Base-by-base conservation (phyloP, 352 stramenopile genomes). In the Phytophthora brassicae region DNA sequence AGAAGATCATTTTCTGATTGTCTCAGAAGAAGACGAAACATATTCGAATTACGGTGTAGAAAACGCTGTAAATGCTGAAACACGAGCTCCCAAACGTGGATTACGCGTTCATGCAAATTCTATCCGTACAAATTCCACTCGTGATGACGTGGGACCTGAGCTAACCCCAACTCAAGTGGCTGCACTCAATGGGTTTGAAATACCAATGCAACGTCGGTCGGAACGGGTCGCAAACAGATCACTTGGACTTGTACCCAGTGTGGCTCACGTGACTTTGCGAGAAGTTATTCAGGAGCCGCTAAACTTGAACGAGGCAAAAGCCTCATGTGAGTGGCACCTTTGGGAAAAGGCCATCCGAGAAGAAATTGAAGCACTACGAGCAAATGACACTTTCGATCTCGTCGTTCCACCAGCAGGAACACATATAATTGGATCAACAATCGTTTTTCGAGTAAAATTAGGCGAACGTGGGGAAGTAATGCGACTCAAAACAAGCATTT, bases 401-500 rank as follows among this genome's bases (percentile, higher is more conserved):
- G 52, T 65, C 4, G 48, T 65, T 3, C 42, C 55, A 14, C 48
- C 61, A 14, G 24, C 47, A 0, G 42, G n/a, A 12, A 47, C 17
- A 2, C 23, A 60, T 12, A 9, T 60, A 1, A 57, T 69, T 11
- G 54, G 54, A 0, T 45, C 16, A 0, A 57, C 19, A 1, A 46
- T 56, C 5, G 42, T 31, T n/a, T 69, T 64, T 14, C 54, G 54
- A 0, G 35, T 60, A 0, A 64, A 69, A 17, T 5, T 53, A 22
- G 29, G 28, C 12, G 31, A 8, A 20, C 9, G 24, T 6, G 54
- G 53, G 0, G 8, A 48, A 44, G 16, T 64, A 7, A 36, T 54
- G 3, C 54, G 46, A 24, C 33, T 69, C 3, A 65, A 70, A 24
- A 49, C 62, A 41, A 48, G 62, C 8, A 41, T 65, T 47, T 55